Percentiles rank a stretch among this genome's conserved stretches.
Conservation (phyloP, 2,329 filamentous ascomycete genomes). For the Sporothrix euskadiensis region DNA sequence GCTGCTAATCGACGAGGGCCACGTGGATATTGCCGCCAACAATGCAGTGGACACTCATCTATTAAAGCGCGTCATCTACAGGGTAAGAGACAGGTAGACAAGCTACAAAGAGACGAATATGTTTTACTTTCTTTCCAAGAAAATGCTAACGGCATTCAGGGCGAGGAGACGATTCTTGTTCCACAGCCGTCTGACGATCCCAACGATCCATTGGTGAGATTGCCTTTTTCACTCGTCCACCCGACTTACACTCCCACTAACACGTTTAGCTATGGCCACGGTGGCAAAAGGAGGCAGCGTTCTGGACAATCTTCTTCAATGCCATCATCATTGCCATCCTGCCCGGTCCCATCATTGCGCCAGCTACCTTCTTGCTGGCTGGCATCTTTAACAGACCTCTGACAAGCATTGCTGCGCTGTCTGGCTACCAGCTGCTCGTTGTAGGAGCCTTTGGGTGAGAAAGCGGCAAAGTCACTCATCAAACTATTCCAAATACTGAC, state of each 20-base stretch:
- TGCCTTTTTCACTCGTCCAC: too few relatives aligned
- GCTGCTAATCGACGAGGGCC: conserved; percentile 1
- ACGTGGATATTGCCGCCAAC: neutral
- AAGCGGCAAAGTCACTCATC: neutral
- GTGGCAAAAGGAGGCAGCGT: conserved; percentile 34
- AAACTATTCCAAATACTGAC: too few relatives aligned
- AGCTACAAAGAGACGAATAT: neutral
- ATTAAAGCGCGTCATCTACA: conserved; percentile 12
- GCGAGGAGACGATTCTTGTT: conserved; percentile 32
- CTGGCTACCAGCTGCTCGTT: conserved; percentile 33
- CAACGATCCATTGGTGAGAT: conserved; percentile 32
- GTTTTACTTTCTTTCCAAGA: neutral
- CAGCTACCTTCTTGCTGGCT: conserved; percentile 32
- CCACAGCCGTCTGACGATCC: conserved; percentile 26
- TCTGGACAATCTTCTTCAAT: conserved; percentile 33
- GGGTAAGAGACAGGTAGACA: neutral
- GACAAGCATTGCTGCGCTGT: conserved; percentile 34
- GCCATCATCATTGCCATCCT: conserved; percentile 34
- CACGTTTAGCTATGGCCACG: conserved; percentile 31
- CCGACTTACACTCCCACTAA: neutral
- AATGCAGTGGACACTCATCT: neutral
- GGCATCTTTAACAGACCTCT: conserved; percentile 35
- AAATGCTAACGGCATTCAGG: conserved; percentile 21
- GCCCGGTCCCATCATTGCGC: conserved; percentile 33
- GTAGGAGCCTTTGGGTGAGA: conserved; percentile 32